These are phyloP conservation scores for Neurospora hispaniola DNA, from an alignment of 495 filamentous ascomycete species.

Conservation along the genomic window DNA sequence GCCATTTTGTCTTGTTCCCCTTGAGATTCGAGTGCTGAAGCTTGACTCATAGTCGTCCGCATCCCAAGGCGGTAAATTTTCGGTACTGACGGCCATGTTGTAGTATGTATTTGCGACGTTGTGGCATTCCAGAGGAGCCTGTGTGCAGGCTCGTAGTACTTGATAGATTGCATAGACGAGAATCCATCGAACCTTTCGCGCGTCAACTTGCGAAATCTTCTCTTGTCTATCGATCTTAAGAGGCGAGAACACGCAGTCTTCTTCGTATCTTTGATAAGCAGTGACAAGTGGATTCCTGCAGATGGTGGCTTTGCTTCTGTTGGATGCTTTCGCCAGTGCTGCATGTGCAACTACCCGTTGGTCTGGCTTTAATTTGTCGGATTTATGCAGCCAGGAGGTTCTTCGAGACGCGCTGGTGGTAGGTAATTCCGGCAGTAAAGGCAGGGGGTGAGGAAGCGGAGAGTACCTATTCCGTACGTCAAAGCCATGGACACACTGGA, in stretches of 20 bases:
- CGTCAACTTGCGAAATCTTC: slow-evolving; percentile 38
- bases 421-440: slow-evolving; percentile 41
- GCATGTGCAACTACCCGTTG: slow-evolving; percentile 24
- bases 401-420: slow-evolving; percentile 4
- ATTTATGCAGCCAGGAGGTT: slow-evolving; percentile 22
- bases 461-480: slow-evolving; percentile 43
- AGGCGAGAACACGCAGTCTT: slow-evolving; percentile 26
- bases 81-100: slow-evolving; percentile 30
- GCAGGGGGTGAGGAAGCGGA: slow-evolving; percentile 46
- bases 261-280: slow-evolving; percentile 38
- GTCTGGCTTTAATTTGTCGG: slow-evolving; percentile 24
- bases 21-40: not conserved
- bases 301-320: slow-evolving; percentile 19
- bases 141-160: slow-evolving; percentile 43
- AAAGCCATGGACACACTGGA: slow-evolving; percentile 49
- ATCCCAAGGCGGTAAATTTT: slow-evolving; percentile 33
- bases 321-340: slow-evolving; percentile 32
- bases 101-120: slow-evolving; percentile 25
- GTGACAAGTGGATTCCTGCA: slow-evolving; percentile 30
- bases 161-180: slow-evolving; percentile 61
- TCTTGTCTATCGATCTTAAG: slow-evolving; percentile 29
- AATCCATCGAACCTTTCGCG: slow-evolving; percentile 60
- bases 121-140: slow-evolving; percentile 27
- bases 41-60: slow-evolving; percentile 6
- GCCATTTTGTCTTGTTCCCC: not conserved